Percentiles rank a stretch among this genome's conserved stretches.
Evolutionary conservation across 352 stramenopile species (phyloP).

Genomic region (Lagenidium sp.): DNA sequence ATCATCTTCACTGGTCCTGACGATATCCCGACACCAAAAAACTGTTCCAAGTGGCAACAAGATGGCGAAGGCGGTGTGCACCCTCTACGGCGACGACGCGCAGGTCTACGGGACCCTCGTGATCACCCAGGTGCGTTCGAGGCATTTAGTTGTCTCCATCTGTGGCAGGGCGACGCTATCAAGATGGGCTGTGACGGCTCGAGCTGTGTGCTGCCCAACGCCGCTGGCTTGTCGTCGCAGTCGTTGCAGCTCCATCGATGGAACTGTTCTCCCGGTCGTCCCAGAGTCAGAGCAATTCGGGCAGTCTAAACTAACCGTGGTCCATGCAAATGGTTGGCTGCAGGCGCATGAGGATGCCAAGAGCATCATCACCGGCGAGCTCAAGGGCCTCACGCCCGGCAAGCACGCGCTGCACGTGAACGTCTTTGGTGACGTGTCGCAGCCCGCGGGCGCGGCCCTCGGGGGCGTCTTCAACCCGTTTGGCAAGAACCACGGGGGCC

Average conservation of each 20-base stretch:
- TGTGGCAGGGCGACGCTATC: background rate
- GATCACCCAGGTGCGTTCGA: slow-evolving; percentile 50
- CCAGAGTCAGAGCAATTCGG: background rate
- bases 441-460: slow-evolving; percentile 54
- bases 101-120: slow-evolving; percentile 70
- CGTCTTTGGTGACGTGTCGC: slow-evolving; percentile 92
- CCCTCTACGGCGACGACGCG: slow-evolving; percentile 79
- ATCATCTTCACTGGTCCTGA: too few species aligned
- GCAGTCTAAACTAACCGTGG: background rate
- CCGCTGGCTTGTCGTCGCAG: too few species aligned
- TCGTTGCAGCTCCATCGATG: too few species aligned
- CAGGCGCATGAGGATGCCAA: slow-evolving; percentile 82
- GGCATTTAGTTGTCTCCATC: background rate
- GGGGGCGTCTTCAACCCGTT: slow-evolving; percentile 98
- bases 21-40: too few species aligned
- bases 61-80: slow-evolving; percentile 84
- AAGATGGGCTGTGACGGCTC: too few species aligned
- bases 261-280: background rate
- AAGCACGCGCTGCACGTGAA: slow-evolving; percentile 96
- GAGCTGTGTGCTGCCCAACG: too few species aligned
- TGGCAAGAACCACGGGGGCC: slow-evolving; percentile 95
- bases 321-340: background rate
- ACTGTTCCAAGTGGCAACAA: too few species aligned
- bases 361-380: slow-evolving; percentile 75
- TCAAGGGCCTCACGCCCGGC: slow-evolving; percentile 69